Evolutionary conservation across 768 basidiomycete genomes (phyloP).

Genomic region (Leucocoprinus sp.): DNA sequence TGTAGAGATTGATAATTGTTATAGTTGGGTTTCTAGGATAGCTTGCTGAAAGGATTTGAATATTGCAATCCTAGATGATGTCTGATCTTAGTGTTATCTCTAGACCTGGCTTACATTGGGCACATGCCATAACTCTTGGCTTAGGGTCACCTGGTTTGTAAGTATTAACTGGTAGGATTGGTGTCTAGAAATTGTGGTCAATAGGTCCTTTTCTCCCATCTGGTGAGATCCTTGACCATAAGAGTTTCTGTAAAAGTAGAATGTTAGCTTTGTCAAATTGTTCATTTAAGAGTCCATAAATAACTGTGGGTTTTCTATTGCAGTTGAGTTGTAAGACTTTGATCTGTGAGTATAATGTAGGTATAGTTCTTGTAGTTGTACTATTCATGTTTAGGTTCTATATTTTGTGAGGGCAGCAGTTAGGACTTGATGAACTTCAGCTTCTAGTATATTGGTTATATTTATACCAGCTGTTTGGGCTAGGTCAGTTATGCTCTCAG

Average conservation of each 20-base stretch:
- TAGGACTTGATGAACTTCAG: background rate
- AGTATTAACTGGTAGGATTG: conserved; percentile 7
- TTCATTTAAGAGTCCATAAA: conserved; percentile 14
- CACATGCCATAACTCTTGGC: conserved; percentile 17
- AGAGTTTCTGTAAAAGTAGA: conserved; percentile 19
- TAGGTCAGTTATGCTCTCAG: no score
- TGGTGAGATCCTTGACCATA: conserved; percentile 16
- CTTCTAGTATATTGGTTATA: background rate
- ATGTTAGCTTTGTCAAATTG: conserved; percentile 16
- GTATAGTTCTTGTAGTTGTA: conserved; percentile 8
- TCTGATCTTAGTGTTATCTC: conserved; percentile 18
- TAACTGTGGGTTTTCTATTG: conserved; percentile 12
- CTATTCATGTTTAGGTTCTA: conserved; percentile 6
- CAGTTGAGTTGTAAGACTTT: conserved; percentile 15
- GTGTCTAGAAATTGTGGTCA: conserved; percentile 13
- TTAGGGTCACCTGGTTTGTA: background rate
- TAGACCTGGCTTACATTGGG: conserved; percentile 13
- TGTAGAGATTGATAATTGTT: conserved; percentile 20
- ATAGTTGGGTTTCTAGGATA: conserved; percentile 13
- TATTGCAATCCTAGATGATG: conserved; percentile 16
- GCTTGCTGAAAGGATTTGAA: conserved; percentile 18
- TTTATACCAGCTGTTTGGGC: no score
- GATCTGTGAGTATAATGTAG: background rate
- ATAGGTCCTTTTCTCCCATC: conserved; percentile 10
- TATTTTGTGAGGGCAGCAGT: background rate